Percentiles rank a stretch among this genome's conserved stretches.
Evolutionary conservation across 202 grass and related monocot genomes (phyloP).

Genomic region (Saccharum hybrid): DNA sequence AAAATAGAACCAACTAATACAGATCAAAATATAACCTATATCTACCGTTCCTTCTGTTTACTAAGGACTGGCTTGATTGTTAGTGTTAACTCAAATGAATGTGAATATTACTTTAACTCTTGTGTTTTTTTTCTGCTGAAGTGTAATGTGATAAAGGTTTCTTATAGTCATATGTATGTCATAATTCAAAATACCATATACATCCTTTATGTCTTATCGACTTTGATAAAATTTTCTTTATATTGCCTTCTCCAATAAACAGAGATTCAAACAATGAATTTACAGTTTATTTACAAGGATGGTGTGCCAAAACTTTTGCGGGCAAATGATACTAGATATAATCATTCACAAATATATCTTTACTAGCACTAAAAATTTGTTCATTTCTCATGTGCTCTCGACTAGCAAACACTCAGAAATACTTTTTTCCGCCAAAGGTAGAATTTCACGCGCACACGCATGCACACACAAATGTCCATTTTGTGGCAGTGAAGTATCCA

Average conservation of each 20-base stretch:
- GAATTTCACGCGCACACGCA: neutral
- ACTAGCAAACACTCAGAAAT: neutral
- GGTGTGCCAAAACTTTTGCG: neutral
- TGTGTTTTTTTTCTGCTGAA: neutral
- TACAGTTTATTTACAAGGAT: neutral
- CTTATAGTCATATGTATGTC: neutral
- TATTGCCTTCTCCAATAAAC: neutral
- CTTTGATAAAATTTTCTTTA: neutral
- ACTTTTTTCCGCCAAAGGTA: neutral
- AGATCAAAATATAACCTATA: neutral
- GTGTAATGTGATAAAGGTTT: neutral
- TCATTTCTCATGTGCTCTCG: neutral
- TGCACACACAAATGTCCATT: neutral
- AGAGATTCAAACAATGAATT: neutral
- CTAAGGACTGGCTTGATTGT: neutral
- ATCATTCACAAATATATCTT: neutral
- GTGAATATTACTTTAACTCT: neutral
- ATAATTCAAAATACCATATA: neutral
- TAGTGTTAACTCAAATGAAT: neutral
- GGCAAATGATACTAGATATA: neutral
- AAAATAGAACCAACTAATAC: neutral
- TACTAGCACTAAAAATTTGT: neutral
- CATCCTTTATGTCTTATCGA: neutral
- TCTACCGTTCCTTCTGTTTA: neutral
- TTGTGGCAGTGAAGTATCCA: neutral